Percentiles rank a stretch among this genome's conserved stretches.
Conservation (phyloP, 2,329 filamentous ascomycete species). For the Hypomyces rosellus region DNA sequence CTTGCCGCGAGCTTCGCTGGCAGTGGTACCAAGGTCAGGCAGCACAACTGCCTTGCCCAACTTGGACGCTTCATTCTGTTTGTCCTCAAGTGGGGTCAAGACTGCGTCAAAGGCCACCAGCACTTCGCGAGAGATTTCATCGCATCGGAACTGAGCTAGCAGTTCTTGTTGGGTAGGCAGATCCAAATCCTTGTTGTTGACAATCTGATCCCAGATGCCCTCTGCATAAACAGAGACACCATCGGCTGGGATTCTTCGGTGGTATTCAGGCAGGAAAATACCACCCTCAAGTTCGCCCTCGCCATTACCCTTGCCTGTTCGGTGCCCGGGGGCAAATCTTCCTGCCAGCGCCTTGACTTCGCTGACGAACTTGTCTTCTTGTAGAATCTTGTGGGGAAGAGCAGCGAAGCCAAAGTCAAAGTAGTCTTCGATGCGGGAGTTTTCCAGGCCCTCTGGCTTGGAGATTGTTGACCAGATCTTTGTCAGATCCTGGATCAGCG, state of each 20-base stretch:
- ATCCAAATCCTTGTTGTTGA: slow-evolving; percentile 97
- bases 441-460: slow-evolving; percentile 83
- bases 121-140: slow-evolving; percentile 91
- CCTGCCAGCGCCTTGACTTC: slow-evolving; percentile 75
- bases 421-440: slow-evolving; percentile 88
- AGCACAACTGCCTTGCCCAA: slow-evolving; percentile 70
- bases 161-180: slow-evolving; percentile 95
- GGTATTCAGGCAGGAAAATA: slow-evolving; percentile 89
- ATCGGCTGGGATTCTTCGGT: slow-evolving; percentile 90
- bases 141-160: slow-evolving; percentile 92
- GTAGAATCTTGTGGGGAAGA: slow-evolving; percentile 91
- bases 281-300: slow-evolving; percentile 72
- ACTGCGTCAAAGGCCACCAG: slow-evolving; percentile 73
- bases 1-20: slow-evolving; percentile 64
- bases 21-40: slow-evolving; percentile 64
- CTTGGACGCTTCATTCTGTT: slow-evolving; percentile 68
- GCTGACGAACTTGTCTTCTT: slow-evolving; percentile 80
- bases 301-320: slow-evolving; percentile 57
- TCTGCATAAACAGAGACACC: slow-evolving; percentile 93
- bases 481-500: slow-evolving; percentile 80
- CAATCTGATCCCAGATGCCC: slow-evolving; percentile 96
- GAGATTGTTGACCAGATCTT: slow-evolving; percentile 91
- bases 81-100: slow-evolving; percentile 79
- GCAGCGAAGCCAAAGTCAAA: slow-evolving; percentile 98
- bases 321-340: slow-evolving; percentile 77